Conservation (phyloP, 768 basidiomycete genomes). For the Macrolepiota fuliginosa region DNA sequence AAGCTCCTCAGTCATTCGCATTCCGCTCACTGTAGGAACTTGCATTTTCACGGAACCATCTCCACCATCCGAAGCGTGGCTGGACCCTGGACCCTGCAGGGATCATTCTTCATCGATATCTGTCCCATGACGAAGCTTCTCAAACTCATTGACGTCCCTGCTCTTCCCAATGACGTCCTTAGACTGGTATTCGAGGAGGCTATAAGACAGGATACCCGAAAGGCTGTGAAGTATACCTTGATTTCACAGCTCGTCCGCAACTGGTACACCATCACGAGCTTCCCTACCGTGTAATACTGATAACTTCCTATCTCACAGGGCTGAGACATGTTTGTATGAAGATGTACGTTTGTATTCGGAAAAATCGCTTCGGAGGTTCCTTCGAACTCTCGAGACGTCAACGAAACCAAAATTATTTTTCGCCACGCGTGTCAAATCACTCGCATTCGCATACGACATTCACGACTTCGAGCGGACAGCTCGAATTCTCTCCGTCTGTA, state of each 20-base stretch:
- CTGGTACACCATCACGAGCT: constrained; percentile 26
- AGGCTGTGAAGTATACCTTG: constrained; percentile 28
- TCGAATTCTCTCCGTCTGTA: constrained; percentile 31
- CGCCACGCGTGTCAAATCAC: constrained; percentile 31
- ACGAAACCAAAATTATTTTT: constrained; percentile 32
- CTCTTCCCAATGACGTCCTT: constrained; percentile 33
- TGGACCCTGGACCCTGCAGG: not conserved
- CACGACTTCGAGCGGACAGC: constrained; percentile 26
- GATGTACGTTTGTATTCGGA: constrained; percentile 30
- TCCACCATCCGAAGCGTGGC: not conserved
- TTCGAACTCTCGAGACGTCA: constrained; percentile 35
- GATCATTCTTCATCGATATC: not conserved
- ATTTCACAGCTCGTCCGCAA: constrained; percentile 28
- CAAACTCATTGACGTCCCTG: constrained; percentile 1
- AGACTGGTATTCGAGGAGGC: constrained; percentile 35
- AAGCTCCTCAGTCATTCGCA: not conserved
- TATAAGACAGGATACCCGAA: constrained; percentile 25
- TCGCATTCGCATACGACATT: constrained; percentile 34
- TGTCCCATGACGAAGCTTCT: constrained; percentile 9
- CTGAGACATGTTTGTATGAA: constrained; percentile 34
- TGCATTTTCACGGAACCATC: not conserved
- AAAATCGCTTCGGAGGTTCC: constrained; percentile 30
- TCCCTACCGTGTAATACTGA: not conserved
- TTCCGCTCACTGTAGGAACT: constrained; percentile 1
- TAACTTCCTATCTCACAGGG: constrained; percentile 22